These are phyloP conservation scores for Coemansia sp. DNA, from an alignment of 192 early-diverging fungal genomes.

Conservation along the genomic window DNA sequence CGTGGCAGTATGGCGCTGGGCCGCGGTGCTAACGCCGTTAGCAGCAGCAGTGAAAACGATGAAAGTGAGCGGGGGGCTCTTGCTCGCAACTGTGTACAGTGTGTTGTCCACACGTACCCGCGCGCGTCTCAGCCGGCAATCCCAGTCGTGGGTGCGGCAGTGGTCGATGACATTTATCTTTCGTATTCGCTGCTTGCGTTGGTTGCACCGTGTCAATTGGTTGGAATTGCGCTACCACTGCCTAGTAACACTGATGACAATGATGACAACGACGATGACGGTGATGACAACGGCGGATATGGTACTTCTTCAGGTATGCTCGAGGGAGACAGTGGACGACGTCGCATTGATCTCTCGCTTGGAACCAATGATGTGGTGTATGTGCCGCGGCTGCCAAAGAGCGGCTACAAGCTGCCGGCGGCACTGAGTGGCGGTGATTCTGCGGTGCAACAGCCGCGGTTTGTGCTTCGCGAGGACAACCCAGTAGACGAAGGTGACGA, in stretches of 20 bases:
- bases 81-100: slow-evolving; percentile 35
- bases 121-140: slow-evolving; percentile 21
- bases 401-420: slow-evolving; percentile 22
- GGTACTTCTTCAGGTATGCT: too few species aligned
- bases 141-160: slow-evolving; percentile 60
- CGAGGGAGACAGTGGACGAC: slow-evolving; percentile 4
- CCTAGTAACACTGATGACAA: slow-evolving; percentile 2
- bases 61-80: slow-evolving; percentile 12
- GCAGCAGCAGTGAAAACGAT: not conserved
- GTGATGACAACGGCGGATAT: not conserved
- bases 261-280: not conserved
- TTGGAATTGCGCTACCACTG: slow-evolving; percentile 57
- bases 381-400: slow-evolving; percentile 42
- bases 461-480: slow-evolving; percentile 35
- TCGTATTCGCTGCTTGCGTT: slow-evolving; percentile 69
- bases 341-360: slow-evolving; percentile 28
- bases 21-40: not conserved
- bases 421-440: slow-evolving; percentile 5
- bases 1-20: slow-evolving; percentile 1
- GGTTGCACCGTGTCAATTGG: slow-evolving; percentile 57
- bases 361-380: slow-evolving; percentile 43
- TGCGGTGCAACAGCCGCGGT: slow-evolving; percentile 36
- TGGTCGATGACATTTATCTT: slow-evolving; percentile 66
- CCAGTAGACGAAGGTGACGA: slow-evolving; percentile 16
- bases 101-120: slow-evolving; percentile 41